A percentile compares a stretch with the other conserved stretches of the same genome.
Evolutionary conservation across 2,329 filamentous ascomycete species (phyloP).

Genomic region (Alternaria solani): DNA sequence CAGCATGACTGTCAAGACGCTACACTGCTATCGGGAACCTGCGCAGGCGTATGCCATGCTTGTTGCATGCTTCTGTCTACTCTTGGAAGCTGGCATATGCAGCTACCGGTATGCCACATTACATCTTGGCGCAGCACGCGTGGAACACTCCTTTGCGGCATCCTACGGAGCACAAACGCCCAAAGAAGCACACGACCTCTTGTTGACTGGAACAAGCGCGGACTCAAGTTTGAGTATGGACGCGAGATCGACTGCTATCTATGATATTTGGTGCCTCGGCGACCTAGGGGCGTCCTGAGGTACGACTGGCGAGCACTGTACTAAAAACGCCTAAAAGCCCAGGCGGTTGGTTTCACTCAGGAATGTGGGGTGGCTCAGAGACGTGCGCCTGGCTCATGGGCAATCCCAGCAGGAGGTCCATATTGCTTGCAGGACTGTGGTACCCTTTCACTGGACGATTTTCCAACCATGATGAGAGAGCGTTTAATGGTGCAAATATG

Average conservation of each 20-base stretch:
- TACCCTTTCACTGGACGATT: neutral
- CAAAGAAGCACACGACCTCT: constrained; percentile 19
- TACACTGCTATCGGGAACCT: constrained; percentile 17
- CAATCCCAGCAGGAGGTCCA: neutral
- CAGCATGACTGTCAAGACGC: constrained; percentile 18
- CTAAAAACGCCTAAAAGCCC: neutral
- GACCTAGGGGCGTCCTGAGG: neutral
- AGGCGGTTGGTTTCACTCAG: neutral
- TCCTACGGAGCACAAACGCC: constrained; percentile 18
- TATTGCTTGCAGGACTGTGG: neutral
- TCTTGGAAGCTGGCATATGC: constrained; percentile 9
- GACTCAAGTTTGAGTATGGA: neutral
- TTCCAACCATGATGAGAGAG: neutral
- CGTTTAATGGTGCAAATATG: neutral
- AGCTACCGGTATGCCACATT: constrained; percentile 18
- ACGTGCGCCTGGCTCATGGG: neutral
- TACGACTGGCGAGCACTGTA: neutral
- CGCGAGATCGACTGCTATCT: neutral
- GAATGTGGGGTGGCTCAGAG: neutral
- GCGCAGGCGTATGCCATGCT: constrained; percentile 9
- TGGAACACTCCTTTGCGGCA: constrained; percentile 6
- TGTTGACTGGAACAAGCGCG: constrained; percentile 26
- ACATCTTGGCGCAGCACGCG: constrained; percentile 8
- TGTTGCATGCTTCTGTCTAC: constrained; percentile 4
- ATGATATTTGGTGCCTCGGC: neutral